These are phyloP conservation scores for Cyathus striatus DNA, from an alignment of 768 basidiomycete species.

Conservation along the genomic window DNA sequence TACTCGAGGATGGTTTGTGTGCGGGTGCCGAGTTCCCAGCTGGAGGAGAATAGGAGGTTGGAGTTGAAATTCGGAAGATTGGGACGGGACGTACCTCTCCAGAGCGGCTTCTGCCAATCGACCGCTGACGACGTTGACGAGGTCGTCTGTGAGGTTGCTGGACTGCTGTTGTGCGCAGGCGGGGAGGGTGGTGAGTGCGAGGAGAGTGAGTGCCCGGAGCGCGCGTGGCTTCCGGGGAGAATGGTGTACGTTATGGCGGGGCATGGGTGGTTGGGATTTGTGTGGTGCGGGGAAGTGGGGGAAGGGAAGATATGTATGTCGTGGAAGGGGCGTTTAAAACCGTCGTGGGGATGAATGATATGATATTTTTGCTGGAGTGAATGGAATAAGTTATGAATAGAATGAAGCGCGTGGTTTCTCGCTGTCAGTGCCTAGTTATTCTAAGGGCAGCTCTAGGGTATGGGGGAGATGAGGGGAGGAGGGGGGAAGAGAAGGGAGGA, in stretches of 20 bases:
- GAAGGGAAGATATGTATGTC: too few species aligned
- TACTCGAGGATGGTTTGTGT: slow-evolving; percentile 44
- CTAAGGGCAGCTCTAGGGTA: too few species aligned
- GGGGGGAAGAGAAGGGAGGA: too few species aligned
- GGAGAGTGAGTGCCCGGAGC: slow-evolving; percentile 1
- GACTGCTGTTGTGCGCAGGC: background rate
- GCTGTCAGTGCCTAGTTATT: too few species aligned
- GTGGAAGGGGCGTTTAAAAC: too few species aligned
- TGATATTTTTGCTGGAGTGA: too few species aligned
- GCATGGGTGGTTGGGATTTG: background rate
- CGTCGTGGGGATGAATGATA: too few species aligned
- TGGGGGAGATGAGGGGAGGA: too few species aligned
- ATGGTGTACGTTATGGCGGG: background rate
- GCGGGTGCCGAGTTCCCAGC: slow-evolving; percentile 55
- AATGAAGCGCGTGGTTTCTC: too few species aligned
- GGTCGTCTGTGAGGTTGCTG: slow-evolving; percentile 22
- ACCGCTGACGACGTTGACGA: slow-evolving; percentile 25
- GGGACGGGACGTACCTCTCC: slow-evolving; percentile 23
- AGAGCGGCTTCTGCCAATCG: slow-evolving; percentile 31
- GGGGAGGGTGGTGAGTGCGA: background rate
- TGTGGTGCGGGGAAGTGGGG: background rate
- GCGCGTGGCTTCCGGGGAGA: background rate
- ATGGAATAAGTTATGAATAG: too few species aligned
- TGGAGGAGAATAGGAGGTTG: slow-evolving; percentile 9
- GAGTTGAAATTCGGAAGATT: background rate